A percentile compares a stretch with the other conserved stretches of the same genome.
Evolutionary conservation across 352 stramenopile species (phyloP).

Genomic region (Pythium biforme): DNA sequence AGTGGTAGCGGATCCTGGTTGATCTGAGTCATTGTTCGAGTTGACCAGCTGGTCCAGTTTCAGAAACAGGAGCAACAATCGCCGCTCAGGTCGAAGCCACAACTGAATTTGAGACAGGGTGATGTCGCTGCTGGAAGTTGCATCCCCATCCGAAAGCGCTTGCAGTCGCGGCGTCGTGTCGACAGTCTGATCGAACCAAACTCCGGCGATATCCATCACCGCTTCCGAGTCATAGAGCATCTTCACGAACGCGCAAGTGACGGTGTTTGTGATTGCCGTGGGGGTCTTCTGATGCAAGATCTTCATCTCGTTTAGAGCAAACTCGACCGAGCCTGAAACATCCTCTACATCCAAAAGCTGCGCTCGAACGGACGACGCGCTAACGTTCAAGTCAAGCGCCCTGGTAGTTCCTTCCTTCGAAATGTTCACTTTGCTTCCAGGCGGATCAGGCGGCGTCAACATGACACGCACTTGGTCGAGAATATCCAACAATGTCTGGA

Average conservation of each 20-base stretch:
- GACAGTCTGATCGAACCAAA: slow-evolving; percentile 29
- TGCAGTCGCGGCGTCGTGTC: slow-evolving; percentile 11
- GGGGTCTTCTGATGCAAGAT: slow-evolving; percentile 5
- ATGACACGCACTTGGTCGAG: slow-evolving; percentile 40
- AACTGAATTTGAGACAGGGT: slow-evolving; percentile 27
- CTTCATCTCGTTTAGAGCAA: slow-evolving; percentile 17
- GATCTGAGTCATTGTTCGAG: background rate
- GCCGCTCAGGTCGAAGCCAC: slow-evolving; percentile 32
- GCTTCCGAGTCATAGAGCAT: slow-evolving; percentile 12
- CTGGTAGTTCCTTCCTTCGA: background rate
- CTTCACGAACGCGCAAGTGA: slow-evolving; percentile 22
- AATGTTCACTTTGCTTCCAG: background rate
- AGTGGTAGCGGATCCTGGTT: no score
- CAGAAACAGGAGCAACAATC: slow-evolving; percentile 47
- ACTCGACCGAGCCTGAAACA: slow-evolving; percentile 14
- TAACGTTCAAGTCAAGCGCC: background rate
- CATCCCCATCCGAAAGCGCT: slow-evolving; percentile 8
- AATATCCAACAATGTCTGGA: slow-evolving; percentile 25
- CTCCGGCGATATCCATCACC: slow-evolving; percentile 26
- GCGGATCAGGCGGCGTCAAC: slow-evolving; percentile 25
- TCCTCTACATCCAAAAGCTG: slow-evolving; percentile 16
- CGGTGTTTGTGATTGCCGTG: background rate
- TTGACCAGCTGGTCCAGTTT: slow-evolving; percentile 50
- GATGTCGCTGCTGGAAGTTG: slow-evolving; percentile 9
- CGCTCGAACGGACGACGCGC: slow-evolving; percentile 1